phyloP scores from a whole-genome alignment of 257 asterid species.

The Solanum ossicruentum region DNA sequence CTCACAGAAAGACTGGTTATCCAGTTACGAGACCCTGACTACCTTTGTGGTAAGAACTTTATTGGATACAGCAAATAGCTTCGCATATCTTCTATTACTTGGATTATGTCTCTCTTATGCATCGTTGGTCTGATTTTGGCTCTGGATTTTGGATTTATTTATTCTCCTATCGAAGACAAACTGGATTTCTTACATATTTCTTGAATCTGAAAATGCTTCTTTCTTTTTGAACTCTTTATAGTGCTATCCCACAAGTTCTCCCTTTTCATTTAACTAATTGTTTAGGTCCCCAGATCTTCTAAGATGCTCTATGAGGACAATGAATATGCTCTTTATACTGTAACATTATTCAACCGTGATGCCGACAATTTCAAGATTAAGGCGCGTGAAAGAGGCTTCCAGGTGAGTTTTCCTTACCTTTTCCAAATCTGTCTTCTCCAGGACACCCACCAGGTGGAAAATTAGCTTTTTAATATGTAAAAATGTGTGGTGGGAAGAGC shows the following conservation, averaged over 20 bases:
- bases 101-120: not conserved
- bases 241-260: conserved; percentile 6
- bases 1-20: conserved; percentile 89
- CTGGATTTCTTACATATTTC: not conserved
- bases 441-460: not conserved
- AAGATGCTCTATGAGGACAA: conserved; percentile 82
- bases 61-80: not conserved
- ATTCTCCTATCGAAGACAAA: not conserved
- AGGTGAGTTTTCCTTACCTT: conserved; percentile 32
- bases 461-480: not conserved
- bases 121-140: not conserved
- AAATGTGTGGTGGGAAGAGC: not conserved
- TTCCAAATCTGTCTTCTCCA: not conserved
- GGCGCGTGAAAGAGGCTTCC: conserved; percentile 74
- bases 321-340: conserved; percentile 74
- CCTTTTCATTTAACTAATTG: conserved; percentile 15
- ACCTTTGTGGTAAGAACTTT: conserved; percentile 55
- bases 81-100: not conserved
- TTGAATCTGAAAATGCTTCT: not conserved
- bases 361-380: conserved; percentile 79
- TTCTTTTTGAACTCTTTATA: not conserved
- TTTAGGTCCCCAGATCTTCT: conserved; percentile 93
- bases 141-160: not conserved
- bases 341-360: conserved; percentile 75
- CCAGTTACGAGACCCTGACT: conserved; percentile 79